A percentile compares a stretch with the other conserved stretches of the same genome.
These are phyloP conservation scores for Tilletia indica DNA, from an alignment of 1,284 basidiomycete species.

Conservation along the genomic window DNA sequence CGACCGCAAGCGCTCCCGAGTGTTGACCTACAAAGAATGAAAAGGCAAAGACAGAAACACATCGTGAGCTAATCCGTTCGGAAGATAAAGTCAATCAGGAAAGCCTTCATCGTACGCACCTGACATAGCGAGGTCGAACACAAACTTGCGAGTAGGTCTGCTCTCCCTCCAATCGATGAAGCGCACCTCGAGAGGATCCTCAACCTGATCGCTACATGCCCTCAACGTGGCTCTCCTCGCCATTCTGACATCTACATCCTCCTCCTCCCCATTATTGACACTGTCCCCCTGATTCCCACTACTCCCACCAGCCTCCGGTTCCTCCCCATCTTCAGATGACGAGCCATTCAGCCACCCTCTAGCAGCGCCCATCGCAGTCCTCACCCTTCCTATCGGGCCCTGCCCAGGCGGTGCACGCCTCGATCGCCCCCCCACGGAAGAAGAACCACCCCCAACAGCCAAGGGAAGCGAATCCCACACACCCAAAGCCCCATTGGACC, in stretches of 20 bases:
- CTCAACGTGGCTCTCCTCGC: slow-evolving; percentile 19
- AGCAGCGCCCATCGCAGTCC: background rate
- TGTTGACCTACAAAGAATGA: background rate
- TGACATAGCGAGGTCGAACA: slow-evolving; percentile 37
- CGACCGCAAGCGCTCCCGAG: background rate
- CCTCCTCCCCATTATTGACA: slow-evolving; percentile 15
- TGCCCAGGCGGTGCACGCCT: background rate
- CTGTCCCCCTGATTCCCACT: background rate
- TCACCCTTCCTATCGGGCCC: too few species aligned
- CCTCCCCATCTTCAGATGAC: too few species aligned
- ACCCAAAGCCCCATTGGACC: slow-evolving; percentile 75
- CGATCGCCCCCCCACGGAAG: background rate
- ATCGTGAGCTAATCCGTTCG: background rate
- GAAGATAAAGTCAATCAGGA: background rate
- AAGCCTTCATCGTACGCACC: slow-evolving; percentile 16
- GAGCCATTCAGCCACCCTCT: background rate
- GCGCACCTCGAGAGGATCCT: slow-evolving; percentile 6
- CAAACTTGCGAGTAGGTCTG: slow-evolving; percentile 21
- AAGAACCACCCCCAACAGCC: background rate
- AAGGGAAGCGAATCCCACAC: slow-evolving; percentile 60
- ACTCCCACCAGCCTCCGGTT: background rate
- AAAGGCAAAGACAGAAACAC: background rate
- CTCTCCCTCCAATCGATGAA: background rate
- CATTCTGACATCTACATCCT: slow-evolving; percentile 22
- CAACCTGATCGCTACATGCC: background rate